Conservation (phyloP, 164 flowering plant genomes). For the Nelumbo lutea region DNA sequence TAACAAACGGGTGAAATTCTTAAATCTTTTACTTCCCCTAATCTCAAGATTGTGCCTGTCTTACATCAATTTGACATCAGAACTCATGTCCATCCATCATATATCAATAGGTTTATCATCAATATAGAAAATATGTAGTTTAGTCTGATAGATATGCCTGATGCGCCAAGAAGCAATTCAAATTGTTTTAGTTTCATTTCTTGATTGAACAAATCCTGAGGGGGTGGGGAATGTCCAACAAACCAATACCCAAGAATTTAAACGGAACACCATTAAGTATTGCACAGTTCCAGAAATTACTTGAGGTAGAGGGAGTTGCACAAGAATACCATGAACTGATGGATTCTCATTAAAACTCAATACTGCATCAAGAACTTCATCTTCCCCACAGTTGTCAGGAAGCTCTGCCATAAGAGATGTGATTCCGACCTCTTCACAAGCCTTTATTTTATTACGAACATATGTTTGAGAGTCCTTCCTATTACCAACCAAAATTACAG, state of each 20-base stretch:
- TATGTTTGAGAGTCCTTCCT: slow-evolving; percentile 76
- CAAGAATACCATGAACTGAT: slow-evolving; percentile 81
- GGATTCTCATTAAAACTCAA: slow-evolving; percentile 50
- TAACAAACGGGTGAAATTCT: too few species aligned
- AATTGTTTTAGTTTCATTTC: neutral
- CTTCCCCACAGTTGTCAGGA: slow-evolving; percentile 56
- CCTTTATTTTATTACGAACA: slow-evolving; percentile 67
- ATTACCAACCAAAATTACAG: slow-evolving; percentile 77
- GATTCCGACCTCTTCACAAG: slow-evolving; percentile 84
- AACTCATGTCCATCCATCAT: too few species aligned
- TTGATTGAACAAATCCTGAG: neutral
- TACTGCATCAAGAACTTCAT: slow-evolving; percentile 47
- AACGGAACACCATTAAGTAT: neutral
- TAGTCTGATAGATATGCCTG: too few species aligned
- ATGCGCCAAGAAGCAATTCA: neutral
- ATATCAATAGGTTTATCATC: too few species aligned
- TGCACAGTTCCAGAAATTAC: slow-evolving; percentile 43
- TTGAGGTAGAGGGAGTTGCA: slow-evolving; percentile 94
- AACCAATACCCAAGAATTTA: neutral
- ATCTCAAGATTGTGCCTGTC: too few species aligned
- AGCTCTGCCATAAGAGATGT: slow-evolving; percentile 42
- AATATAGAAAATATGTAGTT: too few species aligned
- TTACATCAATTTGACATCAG: too few species aligned
- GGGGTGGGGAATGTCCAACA: neutral
- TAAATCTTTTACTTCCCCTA: too few species aligned